Evolutionary conservation across 1,284 basidiomycete genomes (phyloP).

Genomic region (Ustilago esculenta): DNA sequence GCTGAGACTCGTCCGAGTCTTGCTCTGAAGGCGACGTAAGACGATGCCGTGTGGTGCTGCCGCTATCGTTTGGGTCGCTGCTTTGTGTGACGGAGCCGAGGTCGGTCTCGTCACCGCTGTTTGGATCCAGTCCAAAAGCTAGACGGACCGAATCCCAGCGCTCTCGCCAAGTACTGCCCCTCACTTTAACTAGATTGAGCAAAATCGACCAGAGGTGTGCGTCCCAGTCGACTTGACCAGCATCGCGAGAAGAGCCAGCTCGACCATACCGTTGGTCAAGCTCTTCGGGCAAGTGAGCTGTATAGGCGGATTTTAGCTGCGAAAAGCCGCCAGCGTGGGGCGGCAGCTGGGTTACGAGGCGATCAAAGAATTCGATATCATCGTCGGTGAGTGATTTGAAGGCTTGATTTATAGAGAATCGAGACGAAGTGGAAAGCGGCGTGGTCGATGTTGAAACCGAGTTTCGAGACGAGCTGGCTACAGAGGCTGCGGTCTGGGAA

Average conservation of each 20-base stretch:
- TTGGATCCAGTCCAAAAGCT: constrained; percentile 58
- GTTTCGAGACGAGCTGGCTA: constrained; percentile 29
- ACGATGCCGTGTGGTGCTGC: constrained; percentile 7
- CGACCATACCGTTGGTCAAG: constrained; percentile 8
- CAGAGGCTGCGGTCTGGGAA: constrained; percentile 34
- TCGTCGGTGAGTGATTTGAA: constrained; percentile 38
- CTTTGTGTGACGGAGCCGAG: constrained; percentile 13
- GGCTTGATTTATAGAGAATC: constrained; percentile 39
- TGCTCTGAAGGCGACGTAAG: not conserved
- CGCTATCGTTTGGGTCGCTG: constrained; percentile 2
- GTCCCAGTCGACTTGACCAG: constrained; percentile 36
- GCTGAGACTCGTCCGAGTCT: not conserved
- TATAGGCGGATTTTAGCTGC: constrained; percentile 58
- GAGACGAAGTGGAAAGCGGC: constrained; percentile 26
- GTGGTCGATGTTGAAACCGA: constrained; percentile 30
- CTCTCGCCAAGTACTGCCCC: constrained; percentile 58
- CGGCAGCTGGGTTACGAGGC: constrained; percentile 42
- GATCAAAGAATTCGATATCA: constrained; percentile 60
- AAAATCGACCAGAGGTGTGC: constrained; percentile 61
- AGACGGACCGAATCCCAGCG: constrained; percentile 63
- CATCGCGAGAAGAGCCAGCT: not conserved
- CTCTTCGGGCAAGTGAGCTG: constrained; percentile 24
- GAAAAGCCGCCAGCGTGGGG: constrained; percentile 54
- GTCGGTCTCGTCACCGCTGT: constrained; percentile 33
- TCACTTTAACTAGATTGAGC: constrained; percentile 60